Evolutionary conservation across 2,329 filamentous ascomycete species (phyloP).

Genomic region (Dactylellina cionopaga): DNA sequence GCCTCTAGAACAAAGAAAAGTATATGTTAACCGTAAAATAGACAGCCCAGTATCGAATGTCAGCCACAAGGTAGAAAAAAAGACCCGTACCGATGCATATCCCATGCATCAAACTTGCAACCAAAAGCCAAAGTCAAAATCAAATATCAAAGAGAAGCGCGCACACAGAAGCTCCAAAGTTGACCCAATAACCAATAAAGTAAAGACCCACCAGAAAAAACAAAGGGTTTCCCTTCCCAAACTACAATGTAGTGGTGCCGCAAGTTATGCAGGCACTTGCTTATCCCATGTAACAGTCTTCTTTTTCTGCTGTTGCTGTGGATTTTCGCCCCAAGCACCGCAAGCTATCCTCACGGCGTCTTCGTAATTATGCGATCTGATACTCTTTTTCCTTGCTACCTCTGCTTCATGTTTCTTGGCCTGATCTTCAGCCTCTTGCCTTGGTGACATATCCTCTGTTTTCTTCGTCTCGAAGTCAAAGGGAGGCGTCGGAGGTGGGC

Average conservation of each 20-base stretch:
- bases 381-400: slow-evolving; percentile 19
- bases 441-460: background rate
- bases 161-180: too few relatives aligned
- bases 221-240: background rate
- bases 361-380: slow-evolving; percentile 42
- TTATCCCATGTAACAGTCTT: slow-evolving; percentile 42
- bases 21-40: background rate
- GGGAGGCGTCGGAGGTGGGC: slow-evolving; percentile 36
- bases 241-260: background rate
- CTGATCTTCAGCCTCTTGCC: slow-evolving; percentile 9
- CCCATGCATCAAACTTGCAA: too few relatives aligned
- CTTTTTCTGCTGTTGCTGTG: slow-evolving; percentile 20
- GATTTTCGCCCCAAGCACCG: slow-evolving; percentile 42
- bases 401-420: background rate
- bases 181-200: background rate
- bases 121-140: background rate
- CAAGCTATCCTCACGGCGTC: slow-evolving; percentile 51
- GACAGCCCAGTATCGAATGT: slow-evolving; percentile 1
- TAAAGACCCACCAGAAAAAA: slow-evolving; percentile 24
- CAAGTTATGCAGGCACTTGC: slow-evolving; percentile 7
- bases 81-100: too few relatives aligned
- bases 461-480: slow-evolving; percentile 1
- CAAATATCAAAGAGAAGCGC: too few relatives aligned
- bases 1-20: slow-evolving; percentile 2
- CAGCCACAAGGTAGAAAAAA: slow-evolving; percentile 4